These are phyloP conservation scores for Erigeron canadensis DNA, from an alignment of 129 eudicot genomes.

Conservation along the genomic window DNA sequence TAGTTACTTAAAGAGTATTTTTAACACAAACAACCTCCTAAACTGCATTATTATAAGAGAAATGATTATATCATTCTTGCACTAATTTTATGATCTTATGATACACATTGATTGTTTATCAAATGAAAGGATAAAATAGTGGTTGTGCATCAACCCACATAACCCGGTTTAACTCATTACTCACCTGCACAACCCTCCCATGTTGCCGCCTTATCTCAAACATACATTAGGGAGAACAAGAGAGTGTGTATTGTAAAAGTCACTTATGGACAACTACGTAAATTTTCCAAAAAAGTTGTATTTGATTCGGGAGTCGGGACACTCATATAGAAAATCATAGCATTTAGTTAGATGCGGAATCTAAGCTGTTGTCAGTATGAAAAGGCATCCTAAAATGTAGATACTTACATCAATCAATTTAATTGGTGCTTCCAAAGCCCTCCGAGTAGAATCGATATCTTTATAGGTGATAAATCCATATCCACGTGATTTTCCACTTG, in stretches of 20 bases:
- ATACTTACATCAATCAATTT: constrained; percentile 68
- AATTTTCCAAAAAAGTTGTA: too few species aligned
- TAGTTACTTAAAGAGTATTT: background rate
- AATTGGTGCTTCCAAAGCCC: constrained; percentile 63
- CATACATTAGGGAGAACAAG: too few species aligned
- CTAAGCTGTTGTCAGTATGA: too few species aligned
- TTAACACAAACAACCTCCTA: background rate
- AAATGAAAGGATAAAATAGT: background rate
- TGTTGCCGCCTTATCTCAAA: too few species aligned
- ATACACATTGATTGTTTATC: background rate
- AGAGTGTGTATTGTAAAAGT: too few species aligned
- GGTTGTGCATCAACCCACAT: background rate
- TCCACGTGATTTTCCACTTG: constrained; percentile 73
- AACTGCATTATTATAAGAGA: background rate
- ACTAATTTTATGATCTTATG: background rate
- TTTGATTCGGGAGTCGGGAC: too few species aligned
- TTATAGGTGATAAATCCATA: constrained; percentile 74
- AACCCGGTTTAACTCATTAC: background rate
- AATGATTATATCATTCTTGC: background rate
- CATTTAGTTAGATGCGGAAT: too few species aligned
- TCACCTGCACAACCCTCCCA: too few species aligned
- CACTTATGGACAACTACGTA: too few species aligned
- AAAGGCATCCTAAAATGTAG: background rate
- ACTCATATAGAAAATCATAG: too few species aligned
- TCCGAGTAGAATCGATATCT: constrained; percentile 57